Conservation (phyloP, 2,329 filamentous ascomycete species). For the Penicillium sp. region DNA sequence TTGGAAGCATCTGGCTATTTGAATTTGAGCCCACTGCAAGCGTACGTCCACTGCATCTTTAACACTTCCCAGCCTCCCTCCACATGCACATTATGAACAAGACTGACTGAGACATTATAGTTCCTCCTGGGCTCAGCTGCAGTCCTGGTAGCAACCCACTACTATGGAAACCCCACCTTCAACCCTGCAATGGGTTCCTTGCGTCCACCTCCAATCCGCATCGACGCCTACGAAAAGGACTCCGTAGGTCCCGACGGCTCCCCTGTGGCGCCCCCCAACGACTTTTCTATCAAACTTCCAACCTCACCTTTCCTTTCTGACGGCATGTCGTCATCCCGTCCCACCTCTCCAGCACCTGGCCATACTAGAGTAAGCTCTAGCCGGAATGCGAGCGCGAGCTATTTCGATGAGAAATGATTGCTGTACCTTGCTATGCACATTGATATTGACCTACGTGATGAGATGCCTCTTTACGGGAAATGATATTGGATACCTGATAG, state of each 20-base stretch:
- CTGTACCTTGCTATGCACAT: conserved; percentile 7
- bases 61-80: background rate
- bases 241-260: conserved; percentile 51
- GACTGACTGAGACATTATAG: conserved; percentile 48
- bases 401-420: conserved; percentile 39
- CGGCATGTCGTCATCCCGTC: conserved; percentile 54
- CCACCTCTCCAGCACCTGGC: conserved; percentile 52
- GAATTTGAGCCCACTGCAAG: conserved; percentile 70
- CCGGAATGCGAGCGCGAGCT: conserved; percentile 38
- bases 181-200: conserved; percentile 49
- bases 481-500: conserved; percentile 21
- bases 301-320: conserved; percentile 50
- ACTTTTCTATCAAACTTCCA: conserved; percentile 49
- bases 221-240: conserved; percentile 75
- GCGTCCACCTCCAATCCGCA: conserved; percentile 53
- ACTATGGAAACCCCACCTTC: conserved; percentile 66
- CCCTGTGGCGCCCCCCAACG: conserved; percentile 37
- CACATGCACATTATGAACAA: background rate
- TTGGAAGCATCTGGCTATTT: conserved; percentile 85
- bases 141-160: conserved; percentile 78
- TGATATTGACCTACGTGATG: background rate
- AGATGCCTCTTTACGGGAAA: conserved; percentile 9
- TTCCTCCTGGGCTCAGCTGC: conserved; percentile 77
- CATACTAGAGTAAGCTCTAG: conserved; percentile 44
- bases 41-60: conserved; percentile 54